Evolutionary conservation across 495 filamentous ascomycete species (phyloP).

Genomic region (Talaromyces ruber): DNA sequence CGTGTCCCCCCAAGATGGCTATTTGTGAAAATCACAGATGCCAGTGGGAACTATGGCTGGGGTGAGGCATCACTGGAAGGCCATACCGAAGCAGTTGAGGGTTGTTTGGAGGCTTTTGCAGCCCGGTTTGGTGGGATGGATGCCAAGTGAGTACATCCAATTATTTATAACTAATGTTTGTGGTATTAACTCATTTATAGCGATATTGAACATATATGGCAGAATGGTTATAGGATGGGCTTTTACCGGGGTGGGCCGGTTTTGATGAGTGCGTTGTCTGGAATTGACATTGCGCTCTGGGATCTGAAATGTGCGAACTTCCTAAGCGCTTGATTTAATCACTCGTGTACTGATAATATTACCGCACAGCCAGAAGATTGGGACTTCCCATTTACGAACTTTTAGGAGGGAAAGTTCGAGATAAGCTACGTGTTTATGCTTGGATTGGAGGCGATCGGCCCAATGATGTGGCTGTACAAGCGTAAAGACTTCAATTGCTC

Average conservation of each 20-base stretch:
- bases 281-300: not conserved
- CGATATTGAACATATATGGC: not conserved
- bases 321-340: not conserved
- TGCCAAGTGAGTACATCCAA: not conserved
- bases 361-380: conserved; percentile 19
- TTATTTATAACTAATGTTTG: not conserved
- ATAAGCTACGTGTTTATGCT: conserved; percentile 67
- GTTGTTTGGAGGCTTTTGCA: not conserved
- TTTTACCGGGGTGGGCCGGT: not conserved
- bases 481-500: conserved; percentile 10
- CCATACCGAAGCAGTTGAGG: not conserved
- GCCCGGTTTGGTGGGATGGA: not conserved
- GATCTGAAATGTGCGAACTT: not conserved
- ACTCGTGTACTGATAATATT: not conserved
- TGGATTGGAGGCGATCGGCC: conserved; percentile 81
- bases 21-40: not conserved
- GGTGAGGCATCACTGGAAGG: not conserved
- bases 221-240: not conserved
- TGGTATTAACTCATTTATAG: not conserved
- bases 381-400: conserved; percentile 65
- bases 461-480: conserved; percentile 45
- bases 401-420: conserved; percentile 67
- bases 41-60: not conserved
- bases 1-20: not conserved
- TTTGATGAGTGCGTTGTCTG: not conserved